Evolutionary conservation across 2,329 filamentous ascomycete species (phyloP), one percentile per base, ranked within the genome.

Genomic region (Colletotrichum neosansevieriae): DNA sequence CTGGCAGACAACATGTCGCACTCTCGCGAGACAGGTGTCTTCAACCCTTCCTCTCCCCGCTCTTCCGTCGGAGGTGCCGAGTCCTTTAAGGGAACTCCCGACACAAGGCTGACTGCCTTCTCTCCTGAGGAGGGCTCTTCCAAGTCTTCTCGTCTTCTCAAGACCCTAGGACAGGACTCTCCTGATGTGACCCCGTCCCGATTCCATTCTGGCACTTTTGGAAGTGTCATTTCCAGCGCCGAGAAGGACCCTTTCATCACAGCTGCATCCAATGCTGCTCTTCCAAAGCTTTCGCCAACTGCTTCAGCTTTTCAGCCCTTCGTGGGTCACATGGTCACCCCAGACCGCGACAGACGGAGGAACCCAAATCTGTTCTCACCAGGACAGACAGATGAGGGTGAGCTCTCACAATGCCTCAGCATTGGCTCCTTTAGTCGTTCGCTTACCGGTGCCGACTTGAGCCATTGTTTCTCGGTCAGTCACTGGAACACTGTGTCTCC

Each of bases 61-160:
- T 87, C 86, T 0, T 86, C 85, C 2, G 81, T 75, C 60, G 85
- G 83, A 51, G 83, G 80, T 19, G 83, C 82, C 36, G 86, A 87
- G 58, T 90, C 89, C 11, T 85, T 83, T 74, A 85, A 88, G 72
- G 86, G 85, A 15, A 92, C 91, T 6, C 90, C 90, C 0, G 88
- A 91, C 67, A 91, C 89, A 7, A 86, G 85, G 57, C 72, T 90
- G 47, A 90, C 89, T 5, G 80, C 85, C 6, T 91, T 91, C 74
- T 92, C 89, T 4, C 89, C 89, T 0, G 86, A 88, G 15, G 87
- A 88, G 45, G 77, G 78, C 58, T 83, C 84, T 13, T 77, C 79
- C 42, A 84, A 83, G 71, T 82, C 83, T 19, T 77, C 78, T 15
- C 80, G 79, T 67, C 72, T 76, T 17, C 71, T 79, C 15, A 78